These are phyloP conservation scores for Aspergillus pseudonomiae DNA, from an alignment of 2,329 filamentous ascomycete species.

Conservation along the genomic window DNA sequence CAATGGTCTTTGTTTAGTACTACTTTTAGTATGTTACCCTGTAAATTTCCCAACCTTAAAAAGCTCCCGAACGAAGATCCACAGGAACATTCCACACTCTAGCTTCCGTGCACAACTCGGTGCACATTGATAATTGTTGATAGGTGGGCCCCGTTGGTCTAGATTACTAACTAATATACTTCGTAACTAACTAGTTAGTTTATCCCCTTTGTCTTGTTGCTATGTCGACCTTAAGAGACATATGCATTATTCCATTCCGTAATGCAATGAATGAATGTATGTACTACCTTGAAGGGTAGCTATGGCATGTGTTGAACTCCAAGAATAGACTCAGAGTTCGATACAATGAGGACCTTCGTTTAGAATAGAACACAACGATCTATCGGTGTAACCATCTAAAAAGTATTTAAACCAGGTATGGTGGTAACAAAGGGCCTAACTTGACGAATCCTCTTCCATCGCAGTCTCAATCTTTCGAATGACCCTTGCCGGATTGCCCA, in stretches of 20 bases:
- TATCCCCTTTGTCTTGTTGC: not conserved
- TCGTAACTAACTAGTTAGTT: too few species aligned
- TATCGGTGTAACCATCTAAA: not conserved
- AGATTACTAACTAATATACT: not conserved
- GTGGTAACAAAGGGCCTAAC: not conserved
- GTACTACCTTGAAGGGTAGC: not conserved
- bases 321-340: not conserved
- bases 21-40: not conserved
- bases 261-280: not conserved
- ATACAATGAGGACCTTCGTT: not conserved
- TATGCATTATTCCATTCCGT: not conserved
- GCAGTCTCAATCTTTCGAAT: conserved; percentile 44
- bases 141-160: not conserved
- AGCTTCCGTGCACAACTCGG: not conserved
- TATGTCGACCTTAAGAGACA: not conserved
- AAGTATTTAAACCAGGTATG: not conserved
- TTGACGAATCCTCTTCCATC: conserved; percentile 26
- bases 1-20: not conserved
- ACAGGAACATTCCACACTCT: conserved; percentile 14
- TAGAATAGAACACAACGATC: too few species aligned
- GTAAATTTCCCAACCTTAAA: conserved; percentile 2
- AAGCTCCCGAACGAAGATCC: conserved; percentile 2
- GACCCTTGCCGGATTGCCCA: conserved; percentile 45
- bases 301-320: not conserved
- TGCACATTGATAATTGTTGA: not conserved